A percentile compares a stretch with the other conserved stretches of the same genome.
These are phyloP conservation scores for Trichosanthes cucumerina DNA, from an alignment of 306 rosid species.

Conservation along the genomic window DNA sequence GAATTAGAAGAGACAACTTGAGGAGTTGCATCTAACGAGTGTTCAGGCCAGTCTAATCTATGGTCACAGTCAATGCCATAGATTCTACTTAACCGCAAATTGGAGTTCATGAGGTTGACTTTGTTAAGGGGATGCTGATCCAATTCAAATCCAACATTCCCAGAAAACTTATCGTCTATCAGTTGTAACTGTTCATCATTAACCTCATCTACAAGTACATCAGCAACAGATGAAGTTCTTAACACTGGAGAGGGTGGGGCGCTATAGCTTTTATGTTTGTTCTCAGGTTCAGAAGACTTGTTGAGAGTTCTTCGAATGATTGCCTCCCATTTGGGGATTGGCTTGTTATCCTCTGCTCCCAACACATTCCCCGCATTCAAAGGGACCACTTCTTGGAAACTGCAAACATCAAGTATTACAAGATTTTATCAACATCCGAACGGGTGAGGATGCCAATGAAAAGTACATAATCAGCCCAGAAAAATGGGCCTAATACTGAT, in stretches of 20 bases:
- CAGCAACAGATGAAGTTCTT: slow-evolving; percentile 72
- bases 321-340: slow-evolving; percentile 86
- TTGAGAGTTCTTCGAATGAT: slow-evolving; percentile 72
- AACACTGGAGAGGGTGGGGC: slow-evolving; percentile 88
- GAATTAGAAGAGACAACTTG: slow-evolving; percentile 51
- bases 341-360: slow-evolving; percentile 81
- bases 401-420: slow-evolving; percentile 16
- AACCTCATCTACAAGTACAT: slow-evolving; percentile 48
- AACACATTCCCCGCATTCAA: slow-evolving; percentile 86
- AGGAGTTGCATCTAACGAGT: slow-evolving; percentile 62
- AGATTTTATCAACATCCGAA: not conserved
- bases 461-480: not conserved
- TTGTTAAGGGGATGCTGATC: slow-evolving; percentile 24
- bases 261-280: slow-evolving; percentile 61
- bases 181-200: slow-evolving; percentile 38
- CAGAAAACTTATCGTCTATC: slow-evolving; percentile 26
- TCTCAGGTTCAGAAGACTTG: slow-evolving; percentile 53
- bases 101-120: slow-evolving; percentile 31
- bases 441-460: not conserved
- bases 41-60: slow-evolving; percentile 83
- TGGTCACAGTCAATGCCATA: slow-evolving; percentile 45
- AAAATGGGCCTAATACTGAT: not conserved
- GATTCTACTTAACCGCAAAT: slow-evolving; percentile 44
- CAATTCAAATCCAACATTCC: slow-evolving; percentile 18
- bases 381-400: slow-evolving; percentile 96